Percentiles rank a stretch among this genome's conserved stretches.
Conservation (phyloP, 2,329 filamentous ascomycete genomes). For the Cercospora janseana region DNA sequence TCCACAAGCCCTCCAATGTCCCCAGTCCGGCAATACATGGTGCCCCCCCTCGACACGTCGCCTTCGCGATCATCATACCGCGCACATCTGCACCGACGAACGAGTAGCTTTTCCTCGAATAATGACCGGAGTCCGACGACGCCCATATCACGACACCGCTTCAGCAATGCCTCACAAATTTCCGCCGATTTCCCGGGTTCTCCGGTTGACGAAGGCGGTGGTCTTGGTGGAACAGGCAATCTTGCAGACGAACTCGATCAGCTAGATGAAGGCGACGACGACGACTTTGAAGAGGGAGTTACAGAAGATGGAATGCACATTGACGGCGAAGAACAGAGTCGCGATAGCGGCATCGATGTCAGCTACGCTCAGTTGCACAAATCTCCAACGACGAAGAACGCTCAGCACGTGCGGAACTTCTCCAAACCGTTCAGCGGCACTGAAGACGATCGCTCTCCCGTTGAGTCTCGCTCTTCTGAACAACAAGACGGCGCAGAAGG, state of each 20-base stretch:
- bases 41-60: conserved; percentile 46
- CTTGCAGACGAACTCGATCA: conserved; percentile 82
- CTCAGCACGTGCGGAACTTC: conserved; percentile 33
- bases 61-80: conserved; percentile 33
- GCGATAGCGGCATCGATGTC: conserved; percentile 49
- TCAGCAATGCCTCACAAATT: conserved; percentile 36
- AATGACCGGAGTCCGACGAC: conserved; percentile 47
- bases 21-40: conserved; percentile 43
- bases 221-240: conserved; percentile 66
- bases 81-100: conserved; percentile 34
- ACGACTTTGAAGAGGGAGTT: conserved; percentile 32
- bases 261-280: conserved; percentile 52
- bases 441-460: conserved; percentile 26
- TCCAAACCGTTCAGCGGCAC: conserved; percentile 32
- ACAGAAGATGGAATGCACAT: conserved; percentile 24
- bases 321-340: conserved; percentile 25
- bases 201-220: conserved; percentile 39
- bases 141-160: conserved; percentile 40
- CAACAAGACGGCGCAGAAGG: conserved; percentile 15
- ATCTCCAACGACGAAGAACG: neutral
- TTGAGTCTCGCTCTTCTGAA: conserved; percentile 18
- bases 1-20: conserved; percentile 45
- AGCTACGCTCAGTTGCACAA: conserved; percentile 13
- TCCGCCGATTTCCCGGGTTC: conserved; percentile 39
- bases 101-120: conserved; percentile 44